Conservation (phyloP, 2,329 filamentous ascomycete species). For the Talaromyces amestolkiae region DNA sequence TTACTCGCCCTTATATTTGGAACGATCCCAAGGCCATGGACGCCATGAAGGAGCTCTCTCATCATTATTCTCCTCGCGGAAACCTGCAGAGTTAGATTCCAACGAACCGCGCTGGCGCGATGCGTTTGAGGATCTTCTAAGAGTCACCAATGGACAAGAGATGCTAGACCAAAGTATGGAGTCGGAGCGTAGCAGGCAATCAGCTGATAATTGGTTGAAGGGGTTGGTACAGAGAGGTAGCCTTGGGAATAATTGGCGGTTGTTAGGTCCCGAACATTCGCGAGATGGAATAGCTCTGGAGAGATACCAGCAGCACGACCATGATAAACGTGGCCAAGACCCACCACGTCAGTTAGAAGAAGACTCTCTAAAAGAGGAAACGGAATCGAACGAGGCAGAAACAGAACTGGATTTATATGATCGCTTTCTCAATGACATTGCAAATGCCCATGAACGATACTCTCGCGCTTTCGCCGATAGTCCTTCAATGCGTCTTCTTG, state of each 20-base stretch:
- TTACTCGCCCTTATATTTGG: slow-evolving; percentile 57
- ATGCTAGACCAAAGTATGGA: slow-evolving; percentile 38
- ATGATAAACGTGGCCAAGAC: slow-evolving; percentile 1
- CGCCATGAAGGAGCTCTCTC: slow-evolving; percentile 32
- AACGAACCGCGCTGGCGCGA: slow-evolving; percentile 51
- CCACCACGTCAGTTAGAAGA: background rate
- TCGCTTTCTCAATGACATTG: slow-evolving; percentile 43
- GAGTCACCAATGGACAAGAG: slow-evolving; percentile 45
- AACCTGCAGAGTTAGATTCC: slow-evolving; percentile 34
- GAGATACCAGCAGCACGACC: slow-evolving; percentile 11
- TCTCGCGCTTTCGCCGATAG: slow-evolving; percentile 30
- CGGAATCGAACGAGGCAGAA: slow-evolving; percentile 28
- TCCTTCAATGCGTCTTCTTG: slow-evolving; percentile 35
- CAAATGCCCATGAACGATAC: slow-evolving; percentile 33
- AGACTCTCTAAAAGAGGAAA: slow-evolving; percentile 11
- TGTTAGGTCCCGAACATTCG: slow-evolving; percentile 25
- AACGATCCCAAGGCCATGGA: slow-evolving; percentile 38
- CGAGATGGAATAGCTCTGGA: slow-evolving; percentile 28
- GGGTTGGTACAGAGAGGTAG: slow-evolving; percentile 43
- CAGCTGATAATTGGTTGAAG: slow-evolving; percentile 41
- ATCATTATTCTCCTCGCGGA: slow-evolving; percentile 36
- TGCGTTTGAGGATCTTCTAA: slow-evolving; percentile 60
- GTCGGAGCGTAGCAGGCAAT: slow-evolving; percentile 28
- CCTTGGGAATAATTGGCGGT: slow-evolving; percentile 41
- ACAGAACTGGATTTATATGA: slow-evolving; percentile 58